These are phyloP conservation scores for Umbellularia californica DNA, from an alignment of 164 flowering plant genomes.

Conservation along the genomic window DNA sequence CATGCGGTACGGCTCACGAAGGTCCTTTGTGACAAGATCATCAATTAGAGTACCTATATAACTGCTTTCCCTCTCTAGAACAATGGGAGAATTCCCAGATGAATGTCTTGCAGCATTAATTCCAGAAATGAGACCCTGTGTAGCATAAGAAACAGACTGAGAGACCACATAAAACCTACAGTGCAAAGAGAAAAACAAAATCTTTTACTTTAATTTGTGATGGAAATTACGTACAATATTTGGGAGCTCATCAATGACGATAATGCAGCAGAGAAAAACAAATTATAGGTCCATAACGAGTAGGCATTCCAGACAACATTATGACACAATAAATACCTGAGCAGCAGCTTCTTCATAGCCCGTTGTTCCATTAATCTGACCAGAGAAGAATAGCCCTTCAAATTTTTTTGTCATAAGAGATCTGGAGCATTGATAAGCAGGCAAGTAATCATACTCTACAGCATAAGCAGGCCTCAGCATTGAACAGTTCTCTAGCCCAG, in stretches of 20 bases:
- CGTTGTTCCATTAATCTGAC: constrained; percentile 98
- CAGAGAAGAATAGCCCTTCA: constrained; percentile 94
- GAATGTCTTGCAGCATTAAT: constrained; percentile 94
- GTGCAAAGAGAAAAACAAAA: neutral
- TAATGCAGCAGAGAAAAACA: neutral
- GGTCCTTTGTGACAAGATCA: constrained; percentile 95
- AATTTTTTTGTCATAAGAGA: constrained; percentile 92
- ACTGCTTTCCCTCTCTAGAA: constrained; percentile 98
- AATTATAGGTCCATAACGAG: neutral
- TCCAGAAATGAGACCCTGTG: constrained; percentile 86
- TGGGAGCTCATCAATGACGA: neutral
- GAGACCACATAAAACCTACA: neutral
- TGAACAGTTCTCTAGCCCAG: constrained; percentile 94
- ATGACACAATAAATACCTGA: constrained; percentile 46
- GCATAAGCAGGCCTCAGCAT: constrained; percentile 99
- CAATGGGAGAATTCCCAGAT: constrained; percentile 63
- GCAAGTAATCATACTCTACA: constrained; percentile 93
- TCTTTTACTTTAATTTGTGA: neutral
- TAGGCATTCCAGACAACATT: neutral
- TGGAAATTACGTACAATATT: neutral
- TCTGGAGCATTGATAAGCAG: constrained; percentile 89
- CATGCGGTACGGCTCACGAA: constrained; percentile 97
- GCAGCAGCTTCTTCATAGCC: constrained; percentile 99
- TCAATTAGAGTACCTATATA: constrained; percentile 91
- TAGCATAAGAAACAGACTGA: constrained; percentile 7